Evolutionary conservation across 441 rosid species (phyloP).

Genomic region (Melastoma candidum): DNA sequence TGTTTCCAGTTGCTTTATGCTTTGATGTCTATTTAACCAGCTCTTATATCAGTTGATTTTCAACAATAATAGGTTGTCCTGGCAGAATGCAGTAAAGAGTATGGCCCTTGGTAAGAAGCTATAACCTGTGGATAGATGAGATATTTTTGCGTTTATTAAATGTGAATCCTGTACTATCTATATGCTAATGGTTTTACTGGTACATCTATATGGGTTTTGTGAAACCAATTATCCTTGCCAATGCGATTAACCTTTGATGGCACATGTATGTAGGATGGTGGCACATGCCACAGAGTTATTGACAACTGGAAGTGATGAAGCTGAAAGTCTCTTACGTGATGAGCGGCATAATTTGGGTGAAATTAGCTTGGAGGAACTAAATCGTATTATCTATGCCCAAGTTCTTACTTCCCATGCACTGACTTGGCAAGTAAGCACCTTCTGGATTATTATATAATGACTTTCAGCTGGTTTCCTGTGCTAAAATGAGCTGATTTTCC

Average conservation of each 20-base stretch:
- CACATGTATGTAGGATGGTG: slow-evolving; percentile 52
- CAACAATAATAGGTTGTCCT: slow-evolving; percentile 54
- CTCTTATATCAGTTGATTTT: slow-evolving; percentile 6
- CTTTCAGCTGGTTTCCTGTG: too few relatives aligned
- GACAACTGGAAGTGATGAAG: slow-evolving; percentile 71
- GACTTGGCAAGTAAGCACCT: slow-evolving; percentile 83
- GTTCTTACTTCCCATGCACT: slow-evolving; percentile 81
- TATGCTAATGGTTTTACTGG: neutral
- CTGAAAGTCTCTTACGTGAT: slow-evolving; percentile 64
- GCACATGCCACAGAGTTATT: slow-evolving; percentile 80
- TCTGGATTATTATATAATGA: slow-evolving; percentile 3
- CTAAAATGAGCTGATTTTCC: too few relatives aligned
- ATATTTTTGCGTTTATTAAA: neutral
- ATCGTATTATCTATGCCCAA: slow-evolving; percentile 89
- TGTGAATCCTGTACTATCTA: neutral
- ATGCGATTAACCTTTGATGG: slow-evolving; percentile 8
- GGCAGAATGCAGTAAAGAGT: slow-evolving; percentile 86
- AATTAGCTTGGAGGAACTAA: slow-evolving; percentile 76
- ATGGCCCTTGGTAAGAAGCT: slow-evolving; percentile 82
- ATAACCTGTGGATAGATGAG: slow-evolving; percentile 1
- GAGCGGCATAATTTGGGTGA: slow-evolving; percentile 62
- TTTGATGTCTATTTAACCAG: slow-evolving; percentile 4
- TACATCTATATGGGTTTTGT: neutral
- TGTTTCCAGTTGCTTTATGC: slow-evolving; percentile 7
- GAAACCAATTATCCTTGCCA: neutral